phyloP scores from a whole-genome alignment of 1,284 basidiomycete species.

The Boletus hoseneyae region DNA sequence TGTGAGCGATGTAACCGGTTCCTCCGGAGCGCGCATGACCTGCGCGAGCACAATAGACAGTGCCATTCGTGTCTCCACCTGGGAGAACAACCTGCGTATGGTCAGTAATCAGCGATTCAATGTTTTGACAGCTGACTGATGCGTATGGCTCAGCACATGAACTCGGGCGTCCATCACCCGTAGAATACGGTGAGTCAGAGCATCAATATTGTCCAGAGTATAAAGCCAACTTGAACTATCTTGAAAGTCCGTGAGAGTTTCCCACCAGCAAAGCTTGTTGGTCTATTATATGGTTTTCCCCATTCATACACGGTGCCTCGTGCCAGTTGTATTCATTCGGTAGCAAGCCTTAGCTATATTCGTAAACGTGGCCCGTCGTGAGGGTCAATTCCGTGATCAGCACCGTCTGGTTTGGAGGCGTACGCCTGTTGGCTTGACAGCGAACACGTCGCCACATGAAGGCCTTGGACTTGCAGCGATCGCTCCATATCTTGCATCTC shows the following conservation, averaged over 20 bases:
- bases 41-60: conserved; percentile 48
- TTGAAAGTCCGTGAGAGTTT: conserved; percentile 31
- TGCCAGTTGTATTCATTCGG: conserved; percentile 17
- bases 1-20: conserved; percentile 40
- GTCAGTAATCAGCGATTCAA: conserved; percentile 3
- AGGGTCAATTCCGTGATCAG: conserved; percentile 7
- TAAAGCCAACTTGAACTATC: neutral
- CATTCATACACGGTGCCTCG: conserved; percentile 19
- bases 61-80: conserved; percentile 44
- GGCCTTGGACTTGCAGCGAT: conserved; percentile 9
- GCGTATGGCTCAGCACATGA: conserved; percentile 31
- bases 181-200: too few relatives aligned
- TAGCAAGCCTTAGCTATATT: conserved; percentile 2
- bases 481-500: conserved; percentile 16
- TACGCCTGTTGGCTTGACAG: conserved; percentile 23
- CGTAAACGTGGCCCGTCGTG: conserved; percentile 7
- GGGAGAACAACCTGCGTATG: conserved; percentile 34
- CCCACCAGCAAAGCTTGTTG: conserved; percentile 13
- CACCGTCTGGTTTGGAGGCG: conserved; percentile 1
- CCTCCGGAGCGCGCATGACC: conserved; percentile 37
- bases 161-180: conserved; percentile 39
- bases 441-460: conserved; percentile 22
- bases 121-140: neutral
- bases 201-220: too few relatives aligned
- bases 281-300: conserved; percentile 16